Base-by-base conservation (phyloP, 2,329 filamentous ascomycete species). In the Aureobasidium sp. region DNA sequence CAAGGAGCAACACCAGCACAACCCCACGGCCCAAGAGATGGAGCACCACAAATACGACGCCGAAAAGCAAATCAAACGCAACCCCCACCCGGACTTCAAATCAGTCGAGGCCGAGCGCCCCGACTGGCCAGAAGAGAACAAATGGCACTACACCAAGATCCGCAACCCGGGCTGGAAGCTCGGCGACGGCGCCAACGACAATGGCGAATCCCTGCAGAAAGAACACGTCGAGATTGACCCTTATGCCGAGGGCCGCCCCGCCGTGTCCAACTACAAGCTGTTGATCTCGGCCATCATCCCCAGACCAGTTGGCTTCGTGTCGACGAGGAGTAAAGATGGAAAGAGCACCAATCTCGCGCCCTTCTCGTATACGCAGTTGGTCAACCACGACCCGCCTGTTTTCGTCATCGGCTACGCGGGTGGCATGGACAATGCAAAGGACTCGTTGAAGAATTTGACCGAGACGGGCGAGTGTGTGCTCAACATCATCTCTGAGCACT, bases 401-500 rank as follows among this genome's bases (percentile, higher is more conserved):
- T 95, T 97, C 74, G 82, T 84, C 9, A 77, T 87, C 6, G 84
- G 85, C 0, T 84, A 86, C 63, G 77, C 80, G 0, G 83, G 82
- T 1, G 81, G 81, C 1, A 76, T 81, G 61, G 78, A 81, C 25
- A 74, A 77, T 4, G 84, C 87, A 22, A 97, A 96, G 75, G 92
- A 97, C 74, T 87, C 88, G 41, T 78, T 96, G 60, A 81, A 79
- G 68, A 95, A 96, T 72, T 77, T 97, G 62, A 70, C 82, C 9
- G 88, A 88, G 41, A 86, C 82, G 0, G 77, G 81, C 49, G 90
- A 96, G 77, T 93, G 89, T 61, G 67, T 66, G 63, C 87, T 97
- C 77, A 96, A 94, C 77, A 89, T 96, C 70, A 89, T 97, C 70
- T 86, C 83, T 9, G 91, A 96, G 77, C 83, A 87, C 71, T 96